These are phyloP conservation scores for Lactifluus volemus DNA, from an alignment of 768 basidiomycete genomes.

Conservation along the genomic window DNA sequence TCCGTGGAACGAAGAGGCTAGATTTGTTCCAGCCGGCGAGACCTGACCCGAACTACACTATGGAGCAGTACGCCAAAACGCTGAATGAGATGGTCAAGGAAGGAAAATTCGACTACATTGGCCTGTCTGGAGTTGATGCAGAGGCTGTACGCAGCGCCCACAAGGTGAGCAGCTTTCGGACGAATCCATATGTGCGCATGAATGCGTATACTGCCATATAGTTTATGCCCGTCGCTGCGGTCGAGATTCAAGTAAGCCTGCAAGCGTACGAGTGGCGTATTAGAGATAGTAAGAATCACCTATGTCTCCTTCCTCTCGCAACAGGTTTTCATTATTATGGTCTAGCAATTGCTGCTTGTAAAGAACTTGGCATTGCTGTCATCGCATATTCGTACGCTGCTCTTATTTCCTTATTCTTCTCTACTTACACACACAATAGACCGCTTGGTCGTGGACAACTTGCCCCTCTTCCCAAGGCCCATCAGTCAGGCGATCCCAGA, in stretches of 20 bases:
- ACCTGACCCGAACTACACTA: conserved; percentile 32
- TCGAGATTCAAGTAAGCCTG: conserved; percentile 61
- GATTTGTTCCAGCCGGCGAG: conserved; percentile 54
- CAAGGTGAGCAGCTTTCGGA: conserved; percentile 1
- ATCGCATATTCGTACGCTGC: conserved; percentile 43
- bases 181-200: neutral
- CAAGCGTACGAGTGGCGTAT: conserved; percentile 50
- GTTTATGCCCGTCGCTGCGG: conserved; percentile 50
- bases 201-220: conserved; percentile 17
- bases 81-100: conserved; percentile 42
- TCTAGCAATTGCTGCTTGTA: conserved; percentile 41
- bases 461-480: conserved; percentile 38
- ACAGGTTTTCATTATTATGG: neutral
- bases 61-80: conserved; percentile 39
- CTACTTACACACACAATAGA: conserved; percentile 24
- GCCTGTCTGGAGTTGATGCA: conserved; percentile 47
- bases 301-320: neutral
- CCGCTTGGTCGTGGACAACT: conserved; percentile 48
- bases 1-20: conserved; percentile 45
- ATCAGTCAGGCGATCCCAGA: conserved; percentile 28
- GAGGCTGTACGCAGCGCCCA: conserved; percentile 36
- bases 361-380: conserved; percentile 46
- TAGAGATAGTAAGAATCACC: conserved; percentile 31
- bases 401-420: neutral
- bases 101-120: conserved; percentile 51